Evolutionary conservation across 768 basidiomycete genomes (phyloP).

Genomic region (Phylloporus sp.): DNA sequence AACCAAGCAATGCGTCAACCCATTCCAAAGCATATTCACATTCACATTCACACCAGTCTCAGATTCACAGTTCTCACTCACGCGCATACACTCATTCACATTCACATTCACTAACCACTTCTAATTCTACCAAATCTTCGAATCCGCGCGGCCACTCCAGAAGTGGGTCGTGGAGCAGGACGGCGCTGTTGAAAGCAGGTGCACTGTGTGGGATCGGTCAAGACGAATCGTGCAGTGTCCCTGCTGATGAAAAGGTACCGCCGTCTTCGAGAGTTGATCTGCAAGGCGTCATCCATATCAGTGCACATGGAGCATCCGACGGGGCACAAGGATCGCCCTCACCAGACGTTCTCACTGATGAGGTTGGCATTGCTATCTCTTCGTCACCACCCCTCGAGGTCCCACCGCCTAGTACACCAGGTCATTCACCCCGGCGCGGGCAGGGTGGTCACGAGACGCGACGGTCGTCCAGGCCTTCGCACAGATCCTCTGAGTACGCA

Average conservation of each 20-base stretch:
- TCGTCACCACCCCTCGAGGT: slow-evolving; percentile 33
- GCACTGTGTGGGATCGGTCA: slow-evolving; percentile 23
- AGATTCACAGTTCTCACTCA: slow-evolving; percentile 24
- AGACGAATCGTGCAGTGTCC: slow-evolving; percentile 23
- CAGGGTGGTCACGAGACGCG: slow-evolving; percentile 1
- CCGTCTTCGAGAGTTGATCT: slow-evolving; percentile 21
- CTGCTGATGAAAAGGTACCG: slow-evolving; percentile 21
- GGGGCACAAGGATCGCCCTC: slow-evolving; percentile 25
- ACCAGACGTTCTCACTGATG: slow-evolving; percentile 24
- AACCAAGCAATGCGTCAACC: slow-evolving; percentile 13
- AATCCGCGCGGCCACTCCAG: slow-evolving; percentile 31
- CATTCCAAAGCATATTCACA: slow-evolving; percentile 30
- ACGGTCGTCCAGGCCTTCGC: slow-evolving; percentile 13
- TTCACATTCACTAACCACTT: slow-evolving; percentile 35
- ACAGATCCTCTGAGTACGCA: slow-evolving; percentile 34
- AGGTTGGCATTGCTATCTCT: slow-evolving; percentile 43
- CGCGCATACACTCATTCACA: slow-evolving; percentile 33
- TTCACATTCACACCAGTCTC: slow-evolving; percentile 24
- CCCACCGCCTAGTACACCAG: slow-evolving; percentile 21
- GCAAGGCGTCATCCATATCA: slow-evolving; percentile 18
- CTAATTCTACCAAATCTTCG: slow-evolving; percentile 32
- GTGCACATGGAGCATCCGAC: neutral
- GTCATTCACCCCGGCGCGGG: slow-evolving; percentile 29
- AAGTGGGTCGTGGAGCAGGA: slow-evolving; percentile 37
- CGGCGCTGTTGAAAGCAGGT: slow-evolving; percentile 36